A percentile compares a stretch with the other conserved stretches of the same genome.
phyloP scores from a whole-genome alignment of 2,329 filamentous ascomycete genomes.

The Phaeosphaeriaceae sp. region DNA sequence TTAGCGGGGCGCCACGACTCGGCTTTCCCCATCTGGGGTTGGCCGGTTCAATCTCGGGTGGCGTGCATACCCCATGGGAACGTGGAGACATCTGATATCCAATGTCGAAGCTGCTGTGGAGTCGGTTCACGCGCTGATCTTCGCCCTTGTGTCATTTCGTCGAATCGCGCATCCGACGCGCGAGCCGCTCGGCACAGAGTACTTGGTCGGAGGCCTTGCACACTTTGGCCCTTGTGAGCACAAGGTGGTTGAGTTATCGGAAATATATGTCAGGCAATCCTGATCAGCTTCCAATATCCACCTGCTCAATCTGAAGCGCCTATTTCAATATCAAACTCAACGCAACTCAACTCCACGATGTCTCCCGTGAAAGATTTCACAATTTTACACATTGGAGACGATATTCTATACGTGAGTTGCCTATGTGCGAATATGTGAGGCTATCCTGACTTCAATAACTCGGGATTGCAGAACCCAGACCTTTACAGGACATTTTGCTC shows the following conservation, averaged over 20 bases:
- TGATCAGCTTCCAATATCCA: neutral
- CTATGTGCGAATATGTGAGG: no score
- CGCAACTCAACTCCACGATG: neutral
- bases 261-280: neutral
- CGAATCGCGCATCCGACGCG: neutral
- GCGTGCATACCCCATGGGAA: neutral
- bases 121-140: neutral
- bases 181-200: neutral
- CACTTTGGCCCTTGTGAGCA: neutral
- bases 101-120: neutral
- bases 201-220: neutral
- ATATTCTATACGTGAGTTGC: conserved; percentile 47
- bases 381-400: conserved; percentile 47
- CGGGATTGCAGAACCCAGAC: no score
- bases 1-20: neutral
- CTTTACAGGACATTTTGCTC: conserved; percentile 37
- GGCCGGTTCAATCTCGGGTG: neutral
- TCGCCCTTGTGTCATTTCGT: neutral
- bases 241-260: no score
- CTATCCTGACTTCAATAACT: no score
- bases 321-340: neutral
- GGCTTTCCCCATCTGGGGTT: neutral
- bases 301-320: neutral
- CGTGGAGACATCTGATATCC: neutral
- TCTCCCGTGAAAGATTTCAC: conserved; percentile 4